Conservation (phyloP, 2,329 filamentous ascomycete genomes). For the Nakataea oryzae region DNA sequence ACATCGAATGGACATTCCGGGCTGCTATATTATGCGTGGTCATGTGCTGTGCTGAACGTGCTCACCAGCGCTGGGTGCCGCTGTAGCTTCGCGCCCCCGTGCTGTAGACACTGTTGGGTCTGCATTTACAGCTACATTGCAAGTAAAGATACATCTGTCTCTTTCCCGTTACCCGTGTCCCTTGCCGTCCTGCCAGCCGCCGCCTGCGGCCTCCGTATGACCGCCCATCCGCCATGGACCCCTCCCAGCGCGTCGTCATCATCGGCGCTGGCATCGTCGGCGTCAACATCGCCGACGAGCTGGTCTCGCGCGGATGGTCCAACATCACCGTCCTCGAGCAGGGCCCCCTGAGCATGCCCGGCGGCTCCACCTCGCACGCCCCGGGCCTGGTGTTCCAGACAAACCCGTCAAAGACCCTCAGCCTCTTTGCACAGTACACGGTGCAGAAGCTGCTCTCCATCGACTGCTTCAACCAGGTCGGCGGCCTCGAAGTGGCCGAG, state of each 20-base stretch:
- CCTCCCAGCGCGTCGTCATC: constrained; percentile 36
- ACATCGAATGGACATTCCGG: neutral
- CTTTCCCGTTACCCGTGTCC: neutral
- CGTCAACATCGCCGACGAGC: constrained; percentile 53
- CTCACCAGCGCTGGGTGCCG: neutral
- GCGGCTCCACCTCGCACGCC: constrained; percentile 55
- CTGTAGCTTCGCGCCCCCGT: neutral
- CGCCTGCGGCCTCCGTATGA: neutral
- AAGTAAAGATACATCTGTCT: neutral
- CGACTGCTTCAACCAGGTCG: constrained; percentile 52
- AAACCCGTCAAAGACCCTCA: constrained; percentile 46
- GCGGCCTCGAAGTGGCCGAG: constrained; percentile 52
- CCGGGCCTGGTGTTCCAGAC: constrained; percentile 56
- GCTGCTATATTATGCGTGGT: neutral
- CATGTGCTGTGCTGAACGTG: neutral
- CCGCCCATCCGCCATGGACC: neutral
- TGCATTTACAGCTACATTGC: no score
- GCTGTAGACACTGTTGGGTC: neutral
- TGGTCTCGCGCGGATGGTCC: constrained; percentile 50
- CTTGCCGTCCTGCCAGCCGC: no score
- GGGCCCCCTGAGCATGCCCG: constrained; percentile 50
- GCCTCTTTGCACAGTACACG: constrained; percentile 48
- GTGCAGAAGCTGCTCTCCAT: constrained; percentile 48
- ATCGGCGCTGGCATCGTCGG: constrained; percentile 57
- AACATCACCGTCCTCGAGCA: constrained; percentile 56